Evolutionary conservation across 2,329 filamentous ascomycete genomes (phyloP).

Genomic region (Diaporthe vaccinii): DNA sequence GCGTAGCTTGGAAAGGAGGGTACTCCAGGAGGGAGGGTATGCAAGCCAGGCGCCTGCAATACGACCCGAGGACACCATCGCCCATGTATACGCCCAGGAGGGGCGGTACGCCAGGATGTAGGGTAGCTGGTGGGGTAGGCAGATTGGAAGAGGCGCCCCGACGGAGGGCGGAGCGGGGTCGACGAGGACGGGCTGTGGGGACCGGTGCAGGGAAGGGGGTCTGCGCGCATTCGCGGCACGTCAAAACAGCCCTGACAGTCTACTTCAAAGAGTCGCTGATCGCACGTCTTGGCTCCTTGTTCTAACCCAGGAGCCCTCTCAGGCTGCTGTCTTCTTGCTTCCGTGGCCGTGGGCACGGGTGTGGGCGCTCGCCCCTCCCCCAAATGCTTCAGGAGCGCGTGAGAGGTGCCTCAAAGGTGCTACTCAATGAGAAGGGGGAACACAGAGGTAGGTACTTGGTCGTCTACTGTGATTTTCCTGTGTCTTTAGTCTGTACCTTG

Average conservation of each 20-base stretch:
- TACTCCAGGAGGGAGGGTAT: no score
- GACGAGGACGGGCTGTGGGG: not conserved
- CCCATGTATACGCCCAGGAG: no score
- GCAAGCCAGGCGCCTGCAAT: no score
- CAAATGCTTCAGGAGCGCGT: not conserved
- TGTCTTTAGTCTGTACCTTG: not conserved
- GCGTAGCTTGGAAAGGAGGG: no score
- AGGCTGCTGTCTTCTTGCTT: slow-evolving; percentile 13
- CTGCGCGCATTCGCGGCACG: no score
- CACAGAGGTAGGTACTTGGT: not conserved
- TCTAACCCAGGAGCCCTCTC: not conserved
- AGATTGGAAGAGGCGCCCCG: no score
- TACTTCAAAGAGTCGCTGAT: not conserved
- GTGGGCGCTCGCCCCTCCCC: not conserved
- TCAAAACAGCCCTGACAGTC: not conserved
- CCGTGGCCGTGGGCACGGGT: not conserved
- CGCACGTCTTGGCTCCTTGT: slow-evolving; percentile 20
- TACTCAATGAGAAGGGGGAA: not conserved
- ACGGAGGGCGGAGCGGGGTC: no score
- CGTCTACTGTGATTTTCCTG: not conserved
- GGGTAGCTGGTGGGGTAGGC: no score
- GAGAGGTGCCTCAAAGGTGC: not conserved
- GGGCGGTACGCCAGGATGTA: no score
- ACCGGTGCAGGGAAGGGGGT: no score
- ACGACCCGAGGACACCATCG: no score